Conservation (phyloP, 306 rosid genomes). For the Castanospermum australe region DNA sequence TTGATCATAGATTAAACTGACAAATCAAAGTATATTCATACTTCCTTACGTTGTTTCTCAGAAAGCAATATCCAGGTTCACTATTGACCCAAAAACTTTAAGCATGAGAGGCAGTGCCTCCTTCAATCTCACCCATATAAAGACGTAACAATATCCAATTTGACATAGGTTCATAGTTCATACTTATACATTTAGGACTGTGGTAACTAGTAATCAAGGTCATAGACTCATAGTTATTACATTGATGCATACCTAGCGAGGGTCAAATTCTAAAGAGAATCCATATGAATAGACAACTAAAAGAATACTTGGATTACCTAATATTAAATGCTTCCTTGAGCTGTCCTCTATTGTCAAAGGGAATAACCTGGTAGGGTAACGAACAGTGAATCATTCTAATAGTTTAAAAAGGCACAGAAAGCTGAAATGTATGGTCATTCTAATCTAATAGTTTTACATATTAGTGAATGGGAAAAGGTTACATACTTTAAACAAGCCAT, state of each 20-base stretch:
- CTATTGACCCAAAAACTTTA: neutral
- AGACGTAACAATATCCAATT: neutral
- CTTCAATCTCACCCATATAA: neutral
- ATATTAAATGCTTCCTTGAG: slow-evolving; percentile 98
- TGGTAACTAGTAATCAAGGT: neutral
- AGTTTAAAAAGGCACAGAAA: neutral
- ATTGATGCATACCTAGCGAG: neutral
- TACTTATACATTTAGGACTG: neutral
- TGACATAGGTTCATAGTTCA: neutral
- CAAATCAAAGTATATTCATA: neutral
- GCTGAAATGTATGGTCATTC: neutral
- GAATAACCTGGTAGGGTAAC: slow-evolving; percentile 73
- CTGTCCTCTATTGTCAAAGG: slow-evolving; percentile 94
- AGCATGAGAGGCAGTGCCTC: neutral
- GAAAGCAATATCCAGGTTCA: neutral
- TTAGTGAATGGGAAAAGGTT: neutral
- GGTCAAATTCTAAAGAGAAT: neutral
- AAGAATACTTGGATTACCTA: slow-evolving; percentile 50
- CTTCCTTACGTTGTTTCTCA: neutral
- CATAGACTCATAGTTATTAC: neutral
- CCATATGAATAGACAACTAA: slow-evolving; percentile 1
- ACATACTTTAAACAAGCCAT: slow-evolving; percentile 89
- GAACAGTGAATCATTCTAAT: slow-evolving; percentile 8
- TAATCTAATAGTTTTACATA: neutral
- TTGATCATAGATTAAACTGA: neutral